Evolutionary conservation across 805 yeast species (phyloP), one percentile per base, ranked within the genome.

Genomic region (Debaryomyces castellii): DNA sequence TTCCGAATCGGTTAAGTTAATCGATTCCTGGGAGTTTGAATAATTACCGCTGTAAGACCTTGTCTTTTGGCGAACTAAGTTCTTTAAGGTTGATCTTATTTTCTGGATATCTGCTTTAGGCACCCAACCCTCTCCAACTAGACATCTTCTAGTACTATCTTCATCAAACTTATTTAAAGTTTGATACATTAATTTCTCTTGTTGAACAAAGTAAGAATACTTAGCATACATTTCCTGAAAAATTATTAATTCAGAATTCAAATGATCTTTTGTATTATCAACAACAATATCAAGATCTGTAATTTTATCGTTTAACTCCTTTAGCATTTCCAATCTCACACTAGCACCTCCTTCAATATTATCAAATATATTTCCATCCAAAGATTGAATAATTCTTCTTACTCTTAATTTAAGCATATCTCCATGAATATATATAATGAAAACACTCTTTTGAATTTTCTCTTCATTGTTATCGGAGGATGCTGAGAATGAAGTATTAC

Each of bases 91-190:
- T 5, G 58, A 60, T 16, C 68, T 63, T 10, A 70, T 56, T 14
- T 45, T 51, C 3, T 47, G 53, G 39, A 82, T 65, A 48, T 82
- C 86, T 44, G 71, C 70, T 9, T 67, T 67, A 28, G 90, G 90
- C 30, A 80, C 78, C 96, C 87, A 85, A 38, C 89, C 89, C 71
- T 82, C 89, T 25, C 82, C 87, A 42, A 80, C 85, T 40, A 81
- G 73, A 60, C 83, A 83, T 58, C 81, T 77, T 61, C 89, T 76
- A 36, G 78, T 77, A 44, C 76, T 67, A 61, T 87, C 94, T 60
- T 80, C 84, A 54, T 85, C 83, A 55, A 87, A 87, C 48, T 71
- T 72, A 62, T 85, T 84, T 69, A 85, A 72, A 3, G 79, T 71
- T 47, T 77, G 75, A 59, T 73, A 84, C 35, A 84, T 81, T 20